Conservation (phyloP, 2,329 filamentous ascomycete species). For the Coccinonectria pachysandricola region DNA sequence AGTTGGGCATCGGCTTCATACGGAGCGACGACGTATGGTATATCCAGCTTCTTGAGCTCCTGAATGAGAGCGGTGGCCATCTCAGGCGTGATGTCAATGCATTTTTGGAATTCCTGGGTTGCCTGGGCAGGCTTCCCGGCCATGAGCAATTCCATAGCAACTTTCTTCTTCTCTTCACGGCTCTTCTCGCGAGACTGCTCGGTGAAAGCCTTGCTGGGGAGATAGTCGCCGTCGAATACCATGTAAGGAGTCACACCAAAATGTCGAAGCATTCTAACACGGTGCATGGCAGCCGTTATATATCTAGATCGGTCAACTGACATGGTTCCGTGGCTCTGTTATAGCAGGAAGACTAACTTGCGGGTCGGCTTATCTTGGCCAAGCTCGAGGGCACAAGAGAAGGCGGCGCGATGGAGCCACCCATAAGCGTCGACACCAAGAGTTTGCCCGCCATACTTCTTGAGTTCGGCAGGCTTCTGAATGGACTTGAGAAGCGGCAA, state of each 20-base stretch:
- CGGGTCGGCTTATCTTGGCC: conserved; percentile 79
- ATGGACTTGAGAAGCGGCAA: conserved; percentile 92
- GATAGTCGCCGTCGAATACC: conserved; percentile 89
- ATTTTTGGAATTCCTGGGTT: conserved; percentile 81
- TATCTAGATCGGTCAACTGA: conserved; percentile 43
- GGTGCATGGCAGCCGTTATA: conserved; percentile 80
- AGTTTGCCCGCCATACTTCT: conserved; percentile 77
- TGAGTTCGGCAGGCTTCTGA: conserved; percentile 76
- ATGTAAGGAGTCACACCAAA: conserved; percentile 92
- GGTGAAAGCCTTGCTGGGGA: conserved; percentile 86
- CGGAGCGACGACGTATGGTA: conserved; percentile 87
- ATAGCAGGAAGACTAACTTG: too few species aligned
- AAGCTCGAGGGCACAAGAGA: conserved; percentile 82
- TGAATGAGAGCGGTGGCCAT: conserved; percentile 93
- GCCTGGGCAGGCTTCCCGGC: conserved; percentile 75
- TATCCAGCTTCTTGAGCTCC: conserved; percentile 67
- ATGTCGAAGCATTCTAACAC: conserved; percentile 87
- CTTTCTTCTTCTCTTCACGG: conserved; percentile 64
- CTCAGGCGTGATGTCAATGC: conserved; percentile 87
- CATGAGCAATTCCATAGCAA: conserved; percentile 68
- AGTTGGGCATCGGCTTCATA: conserved; percentile 98
- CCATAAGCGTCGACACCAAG: conserved; percentile 96
- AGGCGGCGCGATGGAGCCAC: conserved; percentile 91
- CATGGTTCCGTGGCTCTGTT: too few species aligned
- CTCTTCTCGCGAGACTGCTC: conserved; percentile 67